A percentile compares a stretch with the other conserved stretches of the same genome.
These are phyloP conservation scores for Rhododendron williamsianum DNA, from an alignment of 148 eudicot genomes.

Conservation along the genomic window DNA sequence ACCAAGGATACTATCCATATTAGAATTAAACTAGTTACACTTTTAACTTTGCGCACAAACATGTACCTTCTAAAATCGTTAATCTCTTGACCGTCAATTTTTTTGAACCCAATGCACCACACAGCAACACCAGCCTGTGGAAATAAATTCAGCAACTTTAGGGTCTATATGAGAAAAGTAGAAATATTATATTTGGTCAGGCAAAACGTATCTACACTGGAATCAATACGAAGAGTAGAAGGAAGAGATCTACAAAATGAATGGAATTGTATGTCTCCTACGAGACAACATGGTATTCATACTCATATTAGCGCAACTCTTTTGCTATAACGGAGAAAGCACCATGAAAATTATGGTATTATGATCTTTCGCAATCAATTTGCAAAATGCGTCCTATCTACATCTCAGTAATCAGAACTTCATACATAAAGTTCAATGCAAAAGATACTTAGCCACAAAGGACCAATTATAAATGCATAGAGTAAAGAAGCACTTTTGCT, in stretches of 20 bases:
- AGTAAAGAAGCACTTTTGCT: no score
- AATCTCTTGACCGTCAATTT: slow-evolving; percentile 56
- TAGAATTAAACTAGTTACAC: neutral
- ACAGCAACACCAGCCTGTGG: slow-evolving; percentile 71
- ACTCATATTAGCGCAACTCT: neutral
- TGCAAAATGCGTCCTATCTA: neutral
- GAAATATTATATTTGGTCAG: neutral
- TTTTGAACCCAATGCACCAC: slow-evolving; percentile 96
- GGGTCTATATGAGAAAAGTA: neutral
- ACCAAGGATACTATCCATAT: neutral
- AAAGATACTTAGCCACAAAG: neutral
- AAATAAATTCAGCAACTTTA: slow-evolving; percentile 6
- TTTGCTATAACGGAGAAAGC: neutral
- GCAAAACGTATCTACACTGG: neutral
- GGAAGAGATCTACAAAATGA: neutral
- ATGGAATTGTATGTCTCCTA: no score
- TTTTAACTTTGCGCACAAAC: neutral
- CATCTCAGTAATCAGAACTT: neutral
- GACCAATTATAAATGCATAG: no score
- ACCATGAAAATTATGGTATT: neutral
- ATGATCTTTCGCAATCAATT: no score
- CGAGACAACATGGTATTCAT: neutral
- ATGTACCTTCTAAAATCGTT: slow-evolving; percentile 86
- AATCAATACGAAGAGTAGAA: neutral
- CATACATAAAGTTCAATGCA: neutral